These are phyloP conservation scores for Physcia stellaris DNA, from an alignment of 495 filamentous ascomycete species.

Conservation along the genomic window DNA sequence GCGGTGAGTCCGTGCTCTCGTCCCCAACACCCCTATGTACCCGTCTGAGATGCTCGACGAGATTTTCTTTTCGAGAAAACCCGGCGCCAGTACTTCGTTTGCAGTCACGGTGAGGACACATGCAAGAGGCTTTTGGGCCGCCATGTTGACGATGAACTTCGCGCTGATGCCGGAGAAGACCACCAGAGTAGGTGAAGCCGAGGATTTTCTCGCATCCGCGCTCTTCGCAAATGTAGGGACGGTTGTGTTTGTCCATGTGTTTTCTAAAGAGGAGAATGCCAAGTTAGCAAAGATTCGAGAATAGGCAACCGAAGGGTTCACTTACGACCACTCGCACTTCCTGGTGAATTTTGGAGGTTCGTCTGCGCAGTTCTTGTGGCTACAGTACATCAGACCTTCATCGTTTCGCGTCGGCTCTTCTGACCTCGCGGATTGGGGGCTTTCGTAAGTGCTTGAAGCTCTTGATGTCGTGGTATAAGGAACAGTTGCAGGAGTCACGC, in stretches of 20 bases:
- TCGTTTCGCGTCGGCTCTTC: constrained; percentile 49
- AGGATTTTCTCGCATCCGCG: constrained; percentile 73
- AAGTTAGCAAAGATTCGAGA: constrained; percentile 3
- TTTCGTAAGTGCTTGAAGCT: constrained; percentile 26
- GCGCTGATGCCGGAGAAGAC: constrained; percentile 73
- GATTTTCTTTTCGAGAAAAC: constrained; percentile 81
- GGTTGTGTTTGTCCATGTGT: constrained; percentile 94
- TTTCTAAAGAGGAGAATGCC: constrained; percentile 40
- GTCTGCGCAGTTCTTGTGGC: constrained; percentile 42
- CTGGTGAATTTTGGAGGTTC: constrained; percentile 50
- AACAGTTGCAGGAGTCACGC: constrained; percentile 15
- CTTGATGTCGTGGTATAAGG: constrained; percentile 31
- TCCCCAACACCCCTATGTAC: constrained; percentile 37
- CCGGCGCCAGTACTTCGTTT: constrained; percentile 70
- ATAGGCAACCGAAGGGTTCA: constrained; percentile 10
- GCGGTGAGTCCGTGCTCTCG: background rate
- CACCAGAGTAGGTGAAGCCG: constrained; percentile 88
- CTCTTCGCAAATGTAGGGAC: constrained; percentile 72
- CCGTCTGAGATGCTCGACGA: constrained; percentile 81
- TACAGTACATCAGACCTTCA: constrained; percentile 59
- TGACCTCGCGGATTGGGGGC: constrained; percentile 26
- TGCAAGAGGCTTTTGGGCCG: constrained; percentile 66
- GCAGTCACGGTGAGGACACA: constrained; percentile 73
- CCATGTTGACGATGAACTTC: constrained; percentile 83
- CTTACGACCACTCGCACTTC: constrained; percentile 90